Evolutionary conservation across 2,329 filamentous ascomycete genomes (phyloP).

Genomic region (Myriosclerotinia curreyana): DNA sequence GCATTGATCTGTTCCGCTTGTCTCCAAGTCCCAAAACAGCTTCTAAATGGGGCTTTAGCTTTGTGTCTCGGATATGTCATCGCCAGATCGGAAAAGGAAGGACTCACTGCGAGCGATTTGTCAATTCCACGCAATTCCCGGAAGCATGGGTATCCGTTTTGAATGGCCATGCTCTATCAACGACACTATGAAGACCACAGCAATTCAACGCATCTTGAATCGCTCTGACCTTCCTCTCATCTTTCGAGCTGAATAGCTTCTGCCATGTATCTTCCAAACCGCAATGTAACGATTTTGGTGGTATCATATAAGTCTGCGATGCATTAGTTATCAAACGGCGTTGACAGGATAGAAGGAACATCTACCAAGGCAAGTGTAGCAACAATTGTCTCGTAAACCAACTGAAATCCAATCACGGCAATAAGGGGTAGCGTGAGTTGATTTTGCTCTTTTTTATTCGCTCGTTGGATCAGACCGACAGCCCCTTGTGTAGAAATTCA

Average conservation of each 20-base stretch:
- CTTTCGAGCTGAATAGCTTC: slow-evolving; percentile 50
- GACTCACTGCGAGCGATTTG: slow-evolving; percentile 19
- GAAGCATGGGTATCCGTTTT: slow-evolving; percentile 23
- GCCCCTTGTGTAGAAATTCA: slow-evolving; percentile 34
- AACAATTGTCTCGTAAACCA: slow-evolving; percentile 38
- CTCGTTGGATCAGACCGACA: slow-evolving; percentile 28
- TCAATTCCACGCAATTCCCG: slow-evolving; percentile 24
- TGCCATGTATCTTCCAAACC: slow-evolving; percentile 56
- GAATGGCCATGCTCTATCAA: slow-evolving; percentile 64
- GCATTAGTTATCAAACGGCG: no score
- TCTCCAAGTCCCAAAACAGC: slow-evolving; percentile 58
- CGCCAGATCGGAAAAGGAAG: neutral
- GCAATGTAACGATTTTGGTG: slow-evolving; percentile 44
- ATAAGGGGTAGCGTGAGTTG: slow-evolving; percentile 35
- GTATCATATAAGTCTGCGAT: slow-evolving; percentile 32
- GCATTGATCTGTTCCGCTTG: slow-evolving; percentile 51
- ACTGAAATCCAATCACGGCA: slow-evolving; percentile 36
- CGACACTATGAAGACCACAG: slow-evolving; percentile 59
- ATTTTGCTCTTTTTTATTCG: slow-evolving; percentile 30
- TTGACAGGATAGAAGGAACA: no score
- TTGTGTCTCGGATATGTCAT: neutral
- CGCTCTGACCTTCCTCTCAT: slow-evolving; percentile 49
- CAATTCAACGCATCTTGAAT: slow-evolving; percentile 67
- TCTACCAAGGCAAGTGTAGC: slow-evolving; percentile 33
- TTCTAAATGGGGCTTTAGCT: slow-evolving; percentile 17